Percentiles rank a stretch among this genome's conserved stretches.
Conservation (phyloP, 345 rosid species). For the Salix udensis region DNA sequence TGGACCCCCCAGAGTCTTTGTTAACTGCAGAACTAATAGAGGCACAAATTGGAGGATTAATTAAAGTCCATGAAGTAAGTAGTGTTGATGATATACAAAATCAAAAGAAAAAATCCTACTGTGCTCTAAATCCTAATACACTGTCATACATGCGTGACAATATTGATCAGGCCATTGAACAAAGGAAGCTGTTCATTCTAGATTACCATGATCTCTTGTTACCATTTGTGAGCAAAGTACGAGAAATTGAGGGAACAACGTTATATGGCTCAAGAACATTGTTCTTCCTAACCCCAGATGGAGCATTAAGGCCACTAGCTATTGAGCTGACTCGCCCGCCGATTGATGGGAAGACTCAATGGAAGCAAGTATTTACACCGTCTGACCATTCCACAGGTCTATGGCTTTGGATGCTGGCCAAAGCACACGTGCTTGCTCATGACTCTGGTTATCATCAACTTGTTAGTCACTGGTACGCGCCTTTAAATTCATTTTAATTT, state of each 20-base stretch:
- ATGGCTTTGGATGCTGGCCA: conserved; percentile 31
- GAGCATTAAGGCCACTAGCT: conserved; percentile 23
- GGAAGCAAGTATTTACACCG: conserved; percentile 29
- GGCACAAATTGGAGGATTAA: neutral
- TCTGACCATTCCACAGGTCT: conserved; percentile 10
- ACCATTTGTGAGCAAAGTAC: conserved; percentile 22
- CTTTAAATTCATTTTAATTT: neutral
- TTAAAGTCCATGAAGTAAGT: neutral
- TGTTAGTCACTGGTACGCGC: conserved; percentile 27
- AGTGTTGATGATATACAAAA: neutral
- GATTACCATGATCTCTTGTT: conserved; percentile 26
- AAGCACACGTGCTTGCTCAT: conserved; percentile 32
- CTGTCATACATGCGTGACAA: neutral
- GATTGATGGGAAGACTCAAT: conserved; percentile 6
- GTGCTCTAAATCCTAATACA: neutral
- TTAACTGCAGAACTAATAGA: neutral
- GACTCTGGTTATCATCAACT: conserved; percentile 37
- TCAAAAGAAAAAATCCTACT: neutral
- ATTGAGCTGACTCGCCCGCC: conserved; percentile 26
- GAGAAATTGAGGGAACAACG: conserved; percentile 10
- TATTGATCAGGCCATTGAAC: conserved; percentile 11
- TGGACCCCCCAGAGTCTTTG: neutral
- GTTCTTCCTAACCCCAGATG: conserved; percentile 19
- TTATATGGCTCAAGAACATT: conserved; percentile 24
- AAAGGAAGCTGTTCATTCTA: conserved; percentile 25